Percentiles rank a stretch among this genome's conserved stretches.
Conservation (phyloP, 495 filamentous ascomycete genomes). For the Aspergillus indologenus region DNA sequence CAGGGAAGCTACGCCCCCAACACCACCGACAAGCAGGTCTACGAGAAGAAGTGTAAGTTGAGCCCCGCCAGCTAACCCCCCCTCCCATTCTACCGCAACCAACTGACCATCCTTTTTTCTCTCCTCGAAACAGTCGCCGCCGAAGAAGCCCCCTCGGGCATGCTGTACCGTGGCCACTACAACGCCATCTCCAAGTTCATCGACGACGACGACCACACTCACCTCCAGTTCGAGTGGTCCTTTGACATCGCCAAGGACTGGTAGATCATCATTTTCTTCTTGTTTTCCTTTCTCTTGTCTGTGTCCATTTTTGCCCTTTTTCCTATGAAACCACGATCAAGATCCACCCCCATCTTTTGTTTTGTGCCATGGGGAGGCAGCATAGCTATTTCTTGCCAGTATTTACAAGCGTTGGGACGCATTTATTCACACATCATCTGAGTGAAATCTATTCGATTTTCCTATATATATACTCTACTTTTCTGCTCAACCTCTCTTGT, state of each 20-base stretch:
- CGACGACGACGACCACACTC: constrained; percentile 84
- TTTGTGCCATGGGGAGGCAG: constrained; percentile 14
- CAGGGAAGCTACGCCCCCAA: constrained; percentile 87
- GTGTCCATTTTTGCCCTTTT: neutral
- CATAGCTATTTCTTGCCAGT: constrained; percentile 9
- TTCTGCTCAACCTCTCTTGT: too few relatives aligned
- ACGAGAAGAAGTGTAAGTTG: constrained; percentile 84
- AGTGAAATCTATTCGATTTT: neutral
- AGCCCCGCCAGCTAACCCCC: neutral
- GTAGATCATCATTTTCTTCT: constrained; percentile 32
- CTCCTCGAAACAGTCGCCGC: constrained; percentile 61
- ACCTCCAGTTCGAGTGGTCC: constrained; percentile 87
- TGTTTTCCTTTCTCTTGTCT: neutral
- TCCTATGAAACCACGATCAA: neutral
- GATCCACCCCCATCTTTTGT: neutral
- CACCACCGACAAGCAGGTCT: constrained; percentile 75
- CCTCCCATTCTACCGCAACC: neutral
- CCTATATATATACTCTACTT: too few relatives aligned
- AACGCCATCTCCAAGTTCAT: constrained; percentile 80
- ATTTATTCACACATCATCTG: neutral
- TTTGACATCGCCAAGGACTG: constrained; percentile 96
- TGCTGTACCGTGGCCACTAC: constrained; percentile 84
- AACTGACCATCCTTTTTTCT: neutral
- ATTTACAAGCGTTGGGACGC: constrained; percentile 20
- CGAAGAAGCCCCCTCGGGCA: constrained; percentile 86